Percentiles rank a stretch among this genome's conserved stretches.
Evolutionary conservation across 345 rosid species (phyloP).

Genomic region (Pelargonium nanum): DNA sequence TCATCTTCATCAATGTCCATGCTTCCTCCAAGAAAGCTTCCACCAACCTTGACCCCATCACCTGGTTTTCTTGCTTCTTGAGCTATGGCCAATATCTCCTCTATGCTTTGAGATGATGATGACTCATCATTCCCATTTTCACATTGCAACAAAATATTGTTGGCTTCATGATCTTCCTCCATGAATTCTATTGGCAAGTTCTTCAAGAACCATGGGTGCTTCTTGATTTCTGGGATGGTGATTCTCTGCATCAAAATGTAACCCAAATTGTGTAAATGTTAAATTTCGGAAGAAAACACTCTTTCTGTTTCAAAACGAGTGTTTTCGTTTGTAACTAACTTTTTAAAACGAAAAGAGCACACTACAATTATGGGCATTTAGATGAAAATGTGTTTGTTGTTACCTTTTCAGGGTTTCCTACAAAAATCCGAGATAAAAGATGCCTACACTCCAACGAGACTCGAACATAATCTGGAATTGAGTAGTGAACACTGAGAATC

Average conservation of each 20-base stretch:
- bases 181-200: conserved; percentile 33
- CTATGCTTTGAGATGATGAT: conserved; percentile 41
- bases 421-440: conserved; percentile 74
- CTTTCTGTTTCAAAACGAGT: background rate
- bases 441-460: conserved; percentile 65
- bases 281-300: background rate
- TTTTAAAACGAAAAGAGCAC: background rate
- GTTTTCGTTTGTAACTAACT: background rate
- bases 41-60: conserved; percentile 29
- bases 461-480: conserved; percentile 82
- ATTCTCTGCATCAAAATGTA: conserved; percentile 35
- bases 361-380: background rate
- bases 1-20: conserved; percentile 68
- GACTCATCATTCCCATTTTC: conserved; percentile 17
- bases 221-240: conserved; percentile 52
- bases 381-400: background rate
- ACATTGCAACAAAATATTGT: conserved; percentile 17
- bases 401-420: conserved; percentile 76
- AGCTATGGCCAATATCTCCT: conserved; percentile 47
- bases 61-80: conserved; percentile 62
- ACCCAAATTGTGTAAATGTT: background rate
- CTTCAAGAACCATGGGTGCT: conserved; percentile 61
- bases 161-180: conserved; percentile 18
- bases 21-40: conserved; percentile 44
- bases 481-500: conserved; percentile 74